These are phyloP conservation scores for Salmacisia buchloeana DNA, from an alignment of 1,284 basidiomycete species.

Conservation along the genomic window DNA sequence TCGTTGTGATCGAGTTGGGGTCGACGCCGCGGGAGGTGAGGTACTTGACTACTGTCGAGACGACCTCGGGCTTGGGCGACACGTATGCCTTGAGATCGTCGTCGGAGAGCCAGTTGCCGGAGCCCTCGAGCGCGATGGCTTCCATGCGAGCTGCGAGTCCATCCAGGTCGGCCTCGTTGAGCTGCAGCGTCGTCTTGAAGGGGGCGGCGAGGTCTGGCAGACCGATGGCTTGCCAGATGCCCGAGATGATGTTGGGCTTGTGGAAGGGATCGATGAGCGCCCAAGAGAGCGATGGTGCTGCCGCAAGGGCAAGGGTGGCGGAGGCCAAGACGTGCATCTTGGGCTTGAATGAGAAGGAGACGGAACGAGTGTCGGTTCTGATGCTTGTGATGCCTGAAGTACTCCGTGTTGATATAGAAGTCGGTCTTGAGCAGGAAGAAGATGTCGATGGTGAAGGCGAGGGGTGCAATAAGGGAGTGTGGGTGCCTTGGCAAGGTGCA, in stretches of 20 bases:
- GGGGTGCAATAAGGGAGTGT: too few relatives aligned
- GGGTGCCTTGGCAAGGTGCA: too few relatives aligned
- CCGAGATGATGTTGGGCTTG: neutral
- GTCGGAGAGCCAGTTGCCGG: slow-evolving; percentile 9
- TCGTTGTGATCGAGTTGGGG: neutral
- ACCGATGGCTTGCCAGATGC: slow-evolving; percentile 6
- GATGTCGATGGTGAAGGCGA: too few relatives aligned
- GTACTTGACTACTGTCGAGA: slow-evolving; percentile 2
- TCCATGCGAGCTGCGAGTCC: slow-evolving; percentile 8
- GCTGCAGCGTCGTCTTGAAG: slow-evolving; percentile 6
- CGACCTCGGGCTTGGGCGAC: slow-evolving; percentile 3
- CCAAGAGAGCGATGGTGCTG: neutral
- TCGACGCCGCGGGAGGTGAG: slow-evolving; percentile 8
- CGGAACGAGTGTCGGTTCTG: too few relatives aligned
- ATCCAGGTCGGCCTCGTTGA: slow-evolving; percentile 1
- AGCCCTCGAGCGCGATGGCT: slow-evolving; percentile 8
- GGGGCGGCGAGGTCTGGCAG: slow-evolving; percentile 2
- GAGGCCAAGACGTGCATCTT: neutral
- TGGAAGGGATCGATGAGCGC: slow-evolving; percentile 6
- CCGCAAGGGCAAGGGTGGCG: neutral
- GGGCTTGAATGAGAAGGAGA: neutral
- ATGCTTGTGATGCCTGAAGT: too few relatives aligned
- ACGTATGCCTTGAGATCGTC: slow-evolving; percentile 10
- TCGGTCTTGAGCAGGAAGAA: neutral
- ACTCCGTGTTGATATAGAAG: neutral